phyloP scores from a whole-genome alignment of 2,329 filamentous ascomycete genomes.

The Sordariomycetes sp. region DNA sequence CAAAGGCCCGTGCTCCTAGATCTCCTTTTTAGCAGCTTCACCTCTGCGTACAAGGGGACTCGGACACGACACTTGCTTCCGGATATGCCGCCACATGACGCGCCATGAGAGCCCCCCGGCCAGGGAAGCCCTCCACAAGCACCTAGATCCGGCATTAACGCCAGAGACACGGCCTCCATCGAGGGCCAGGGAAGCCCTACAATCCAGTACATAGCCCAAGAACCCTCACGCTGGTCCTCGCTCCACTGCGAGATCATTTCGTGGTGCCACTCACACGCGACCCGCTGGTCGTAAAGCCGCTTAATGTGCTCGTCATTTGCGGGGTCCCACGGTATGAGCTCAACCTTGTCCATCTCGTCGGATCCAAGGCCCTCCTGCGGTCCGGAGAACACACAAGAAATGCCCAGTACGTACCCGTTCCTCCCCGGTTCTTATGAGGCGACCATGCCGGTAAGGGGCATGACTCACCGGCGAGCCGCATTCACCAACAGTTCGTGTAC shows the following conservation, averaged over 20 bases:
- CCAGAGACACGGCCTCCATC: background rate
- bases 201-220: slow-evolving; percentile 24
- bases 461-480: too few relatives aligned
- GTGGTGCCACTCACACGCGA: slow-evolving; percentile 28
- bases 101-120: background rate
- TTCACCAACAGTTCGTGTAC: too few relatives aligned
- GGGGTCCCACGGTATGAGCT: slow-evolving; percentile 29
- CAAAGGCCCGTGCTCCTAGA: background rate
- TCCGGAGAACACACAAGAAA: too few relatives aligned
- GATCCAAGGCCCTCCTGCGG: too few relatives aligned
- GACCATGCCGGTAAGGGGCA: too few relatives aligned
- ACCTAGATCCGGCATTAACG: too few relatives aligned
- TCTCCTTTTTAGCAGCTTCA: background rate
- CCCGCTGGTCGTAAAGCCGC: slow-evolving; percentile 26
- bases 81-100: background rate
- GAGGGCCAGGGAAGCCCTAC: slow-evolving; percentile 13
- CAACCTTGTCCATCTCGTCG: slow-evolving; percentile 9
- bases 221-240: slow-evolving; percentile 16
- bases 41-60: background rate
- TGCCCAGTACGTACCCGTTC: too few relatives aligned
- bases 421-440: too few relatives aligned
- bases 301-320: slow-evolving; percentile 19
- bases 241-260: slow-evolving; percentile 21
- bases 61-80: too few relatives aligned
- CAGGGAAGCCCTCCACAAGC: background rate